Conservation (phyloP, 1,284 basidiomycete species). For the Boletellus sp. region DNA sequence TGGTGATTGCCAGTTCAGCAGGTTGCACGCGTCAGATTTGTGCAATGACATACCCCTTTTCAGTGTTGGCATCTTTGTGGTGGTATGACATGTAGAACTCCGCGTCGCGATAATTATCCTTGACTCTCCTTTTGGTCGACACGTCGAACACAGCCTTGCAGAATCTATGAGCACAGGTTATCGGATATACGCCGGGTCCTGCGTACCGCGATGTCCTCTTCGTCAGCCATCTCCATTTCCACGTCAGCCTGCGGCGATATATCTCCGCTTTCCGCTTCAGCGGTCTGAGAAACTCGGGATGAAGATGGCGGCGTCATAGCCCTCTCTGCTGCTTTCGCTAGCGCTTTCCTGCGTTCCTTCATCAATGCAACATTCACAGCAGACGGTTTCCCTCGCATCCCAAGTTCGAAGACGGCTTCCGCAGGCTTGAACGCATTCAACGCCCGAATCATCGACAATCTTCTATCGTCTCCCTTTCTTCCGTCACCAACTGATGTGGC, state of each 20-base stretch:
- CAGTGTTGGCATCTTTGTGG: constrained; percentile 80
- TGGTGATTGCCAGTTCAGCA: constrained; percentile 30
- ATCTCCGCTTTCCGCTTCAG: constrained; percentile 35
- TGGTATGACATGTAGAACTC: constrained; percentile 92
- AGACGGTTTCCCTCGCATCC: constrained; percentile 63
- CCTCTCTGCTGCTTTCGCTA: constrained; percentile 61
- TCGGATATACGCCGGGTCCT: neutral
- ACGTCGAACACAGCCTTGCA: constrained; percentile 74
- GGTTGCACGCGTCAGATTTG: neutral
- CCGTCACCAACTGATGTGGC: constrained; percentile 16
- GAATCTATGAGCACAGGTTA: constrained; percentile 13
- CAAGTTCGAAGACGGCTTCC: constrained; percentile 93
- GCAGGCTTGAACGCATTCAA: constrained; percentile 82
- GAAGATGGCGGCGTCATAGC: constrained; percentile 37
- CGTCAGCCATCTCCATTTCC: constrained; percentile 68
- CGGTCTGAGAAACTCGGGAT: constrained; percentile 34
- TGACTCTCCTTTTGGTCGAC: constrained; percentile 46
- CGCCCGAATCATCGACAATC: constrained; percentile 68
- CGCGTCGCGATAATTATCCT: constrained; percentile 65
- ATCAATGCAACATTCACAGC: constrained; percentile 72
- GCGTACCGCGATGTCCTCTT: constrained; percentile 70
- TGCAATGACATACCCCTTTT: constrained; percentile 70
- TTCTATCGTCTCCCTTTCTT: constrained; percentile 47
- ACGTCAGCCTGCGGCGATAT: constrained; percentile 27
- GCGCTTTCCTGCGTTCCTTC: constrained; percentile 82